Evolutionary conservation across 352 stramenopile genomes (phyloP), one percentile per base, ranked within the genome.

Genomic region (Saprolegnia diclina): DNA sequence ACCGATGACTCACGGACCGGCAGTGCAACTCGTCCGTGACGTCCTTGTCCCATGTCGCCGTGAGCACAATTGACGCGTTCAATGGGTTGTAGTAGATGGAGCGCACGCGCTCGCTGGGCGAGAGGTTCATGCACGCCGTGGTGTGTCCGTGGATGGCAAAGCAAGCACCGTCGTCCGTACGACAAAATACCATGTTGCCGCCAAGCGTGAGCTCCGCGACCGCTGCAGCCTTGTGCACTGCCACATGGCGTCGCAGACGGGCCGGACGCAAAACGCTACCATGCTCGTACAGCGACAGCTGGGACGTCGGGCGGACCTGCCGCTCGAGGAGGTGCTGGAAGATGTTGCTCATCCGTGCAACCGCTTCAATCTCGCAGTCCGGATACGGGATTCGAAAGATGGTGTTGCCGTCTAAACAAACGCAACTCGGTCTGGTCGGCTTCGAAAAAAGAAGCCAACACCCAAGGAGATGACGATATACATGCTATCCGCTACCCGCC

Each of bases 41-140:
- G 40, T 72, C 67, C n/a, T 46, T 56, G 46, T 53, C 32, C 19
- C 37, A 70, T 16, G 70, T 61, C 19, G 67, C 71, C 29, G 71
- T 53, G 26, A 61, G 70, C 40, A 72, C 63, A 37, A 72, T 38
- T 5, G 67, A 70, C 32, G 71, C 62, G 61, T 72, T 72, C 13
- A 56, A 53, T 19, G 71, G 61, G 44, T 72, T 72, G 42, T n/a
- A 48, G 42, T 48, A 48, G 18, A 48, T 48, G 18, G 42, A 48
- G 13, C 42, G 42, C 3, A 48, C 42, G 18, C 42, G 18, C 42
- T 48, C 42, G 18, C 3, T n/a, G 18, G 13, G 42, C 13, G 42
- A 48, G 42, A 48, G 42, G 13, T 48, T n/a, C 42, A 48, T n/a
- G 42, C 42, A 7, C 18, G 42, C 42, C 3, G 42, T 48, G 42